A percentile compares a stretch with the other conserved stretches of the same genome.
These are phyloP conservation scores for Amanita rubescens DNA, from an alignment of 768 basidiomycete species.

Conservation along the genomic window DNA sequence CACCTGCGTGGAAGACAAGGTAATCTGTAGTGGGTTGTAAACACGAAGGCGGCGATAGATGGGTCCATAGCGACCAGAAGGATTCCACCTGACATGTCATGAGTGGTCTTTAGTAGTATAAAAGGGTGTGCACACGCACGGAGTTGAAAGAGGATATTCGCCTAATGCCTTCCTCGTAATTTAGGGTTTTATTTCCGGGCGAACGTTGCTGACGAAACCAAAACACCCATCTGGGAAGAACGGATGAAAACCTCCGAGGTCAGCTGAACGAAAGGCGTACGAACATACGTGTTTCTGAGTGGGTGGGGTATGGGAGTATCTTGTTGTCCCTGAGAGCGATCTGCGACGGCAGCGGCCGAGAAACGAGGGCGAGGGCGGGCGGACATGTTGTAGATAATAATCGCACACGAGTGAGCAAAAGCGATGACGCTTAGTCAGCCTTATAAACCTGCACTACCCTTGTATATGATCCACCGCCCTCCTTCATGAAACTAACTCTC, in stretches of 20 bases:
- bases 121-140: slow-evolving; percentile 32
- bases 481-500: slow-evolving; percentile 69
- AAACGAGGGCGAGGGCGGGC: slow-evolving; percentile 40
- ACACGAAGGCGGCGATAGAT: slow-evolving; percentile 77
- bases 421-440: slow-evolving; percentile 21
- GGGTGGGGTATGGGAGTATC: slow-evolving; percentile 50
- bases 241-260: slow-evolving; percentile 16
- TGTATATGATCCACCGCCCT: slow-evolving; percentile 11
- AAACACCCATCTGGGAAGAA: slow-evolving; percentile 69
- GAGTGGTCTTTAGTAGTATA: not conserved
- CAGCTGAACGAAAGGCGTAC: slow-evolving; percentile 29
- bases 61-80: slow-evolving; percentile 92
- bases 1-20: slow-evolving; percentile 79
- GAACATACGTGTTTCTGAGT: slow-evolving; percentile 85
- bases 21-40: slow-evolving; percentile 90
- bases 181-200: slow-evolving; percentile 83
- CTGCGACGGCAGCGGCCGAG: slow-evolving; percentile 37
- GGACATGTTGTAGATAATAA: slow-evolving; percentile 7
- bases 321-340: slow-evolving; percentile 26
- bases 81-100: slow-evolving; percentile 66
- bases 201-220: slow-evolving; percentile 90
- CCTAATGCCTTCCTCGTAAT: slow-evolving; percentile 94
- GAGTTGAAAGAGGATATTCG: slow-evolving; percentile 87
- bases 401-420: slow-evolving; percentile 16
- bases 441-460: slow-evolving; percentile 16